Base-by-base conservation (phyloP, 2,329 filamentous ascomycete genomes). In the Colletotrichum incanum region DNA sequence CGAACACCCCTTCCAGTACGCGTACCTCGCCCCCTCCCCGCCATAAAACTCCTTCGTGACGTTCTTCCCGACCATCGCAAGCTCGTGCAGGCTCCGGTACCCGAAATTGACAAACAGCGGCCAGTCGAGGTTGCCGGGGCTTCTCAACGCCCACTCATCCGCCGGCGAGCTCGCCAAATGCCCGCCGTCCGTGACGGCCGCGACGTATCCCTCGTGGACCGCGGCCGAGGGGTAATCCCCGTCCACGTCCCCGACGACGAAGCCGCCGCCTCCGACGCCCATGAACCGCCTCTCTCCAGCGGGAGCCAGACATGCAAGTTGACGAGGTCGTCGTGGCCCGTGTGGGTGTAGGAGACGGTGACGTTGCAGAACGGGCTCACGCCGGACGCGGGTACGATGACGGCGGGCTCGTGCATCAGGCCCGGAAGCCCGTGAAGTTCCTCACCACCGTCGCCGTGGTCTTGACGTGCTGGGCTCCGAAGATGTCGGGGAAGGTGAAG, bases 1-100 rank as follows among this genome's bases (percentile, higher is more conserved):
- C 0, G 88, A 91, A 76, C 90, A 92, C 9, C 90, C 90, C 2
- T 86, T 76, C 71, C 86, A 91, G 78, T 91, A 91, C 12, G 63
- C 58, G 0, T 83, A 86, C 67, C 85, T 86, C 0, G 80, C 77
- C 0, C 28, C 77, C 0, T 37, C 6, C 2, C 65, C 72, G 0
- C 81, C 79, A 74, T 90, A 90, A 77, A 86, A 89, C 14, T 79
- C 77, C 37, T 83, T 73, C 3, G 84, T 82, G 26, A 90, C 74
- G 7, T 81, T 72, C 75, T 90, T 90, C 26, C 84, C 84, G 2
- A 87, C 74, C 3, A 85, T 80, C 0, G 86, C 83, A 39, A 85
- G 86, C n/a, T 73, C 70, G 14, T 70, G 66, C 5, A 70, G 55
- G 16, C 65, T 58, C 4, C 52, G 5, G 16, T 67, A 59, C 2